These are phyloP conservation scores for Podaxis sp. DNA, from an alignment of 768 basidiomycete genomes.

Conservation along the genomic window DNA sequence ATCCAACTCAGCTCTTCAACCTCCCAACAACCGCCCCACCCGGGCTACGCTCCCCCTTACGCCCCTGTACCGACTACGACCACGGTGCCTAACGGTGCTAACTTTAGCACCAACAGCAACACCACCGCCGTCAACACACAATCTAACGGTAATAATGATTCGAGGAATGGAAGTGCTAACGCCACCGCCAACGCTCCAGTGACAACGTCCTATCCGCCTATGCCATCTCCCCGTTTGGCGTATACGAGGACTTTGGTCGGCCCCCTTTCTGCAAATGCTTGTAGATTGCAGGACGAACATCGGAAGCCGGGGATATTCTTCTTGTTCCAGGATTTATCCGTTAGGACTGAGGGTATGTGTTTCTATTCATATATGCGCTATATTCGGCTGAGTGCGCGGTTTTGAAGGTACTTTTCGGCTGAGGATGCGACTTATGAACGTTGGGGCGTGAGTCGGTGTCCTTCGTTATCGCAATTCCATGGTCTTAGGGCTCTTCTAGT, in stretches of 20 bases:
- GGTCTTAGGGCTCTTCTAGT: conserved; percentile 28
- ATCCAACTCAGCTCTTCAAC: conserved; percentile 6
- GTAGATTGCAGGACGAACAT: conserved; percentile 80
- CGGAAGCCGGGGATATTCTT: conserved; percentile 89
- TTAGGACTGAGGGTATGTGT: conserved; percentile 80
- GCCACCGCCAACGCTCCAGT: not conserved
- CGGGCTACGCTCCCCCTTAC: not conserved
- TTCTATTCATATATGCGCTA: not conserved
- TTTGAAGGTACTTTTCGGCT: conserved; percentile 76
- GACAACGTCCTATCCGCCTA: conserved; percentile 24
- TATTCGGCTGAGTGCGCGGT: not conserved
- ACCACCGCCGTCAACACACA: not conserved
- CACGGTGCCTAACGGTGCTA: not conserved
- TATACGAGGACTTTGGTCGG: conserved; percentile 91
- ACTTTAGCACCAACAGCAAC: not conserved
- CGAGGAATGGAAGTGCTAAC: not conserved
- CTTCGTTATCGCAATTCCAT: conserved; percentile 6
- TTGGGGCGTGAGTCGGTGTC: conserved; percentile 74
- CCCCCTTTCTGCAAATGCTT: conserved; percentile 83
- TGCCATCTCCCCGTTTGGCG: conserved; percentile 43
- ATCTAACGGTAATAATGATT: not conserved
- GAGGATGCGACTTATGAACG: conserved; percentile 83
- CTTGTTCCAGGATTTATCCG: conserved; percentile 91
- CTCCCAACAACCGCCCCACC: not conserved
- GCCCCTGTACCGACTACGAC: not conserved